Conservation (phyloP, 306 rosid species). For the Sicyos baderoa region DNA sequence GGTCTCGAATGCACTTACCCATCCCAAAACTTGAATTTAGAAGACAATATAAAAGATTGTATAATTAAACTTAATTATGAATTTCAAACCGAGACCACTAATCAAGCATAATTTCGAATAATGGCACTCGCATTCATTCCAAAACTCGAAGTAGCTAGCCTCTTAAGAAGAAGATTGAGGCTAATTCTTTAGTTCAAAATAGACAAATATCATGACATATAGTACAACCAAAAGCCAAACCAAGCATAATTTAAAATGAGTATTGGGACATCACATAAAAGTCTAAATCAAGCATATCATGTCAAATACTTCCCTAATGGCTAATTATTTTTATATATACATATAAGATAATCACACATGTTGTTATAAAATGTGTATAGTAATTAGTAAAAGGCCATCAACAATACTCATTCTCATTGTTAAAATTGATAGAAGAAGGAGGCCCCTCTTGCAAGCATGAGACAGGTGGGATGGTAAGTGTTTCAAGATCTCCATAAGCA, state of each 20-base stretch:
- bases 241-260: too few species aligned
- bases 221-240: too few species aligned
- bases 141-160: too few species aligned
- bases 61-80: too few species aligned
- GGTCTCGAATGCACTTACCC: too few species aligned
- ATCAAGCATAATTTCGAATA: too few species aligned
- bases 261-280: not conserved
- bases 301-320: not conserved
- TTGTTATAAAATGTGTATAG: slow-evolving; percentile 2
- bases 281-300: not conserved
- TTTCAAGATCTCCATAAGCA: slow-evolving; percentile 39
- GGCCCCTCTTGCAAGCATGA: slow-evolving; percentile 37
- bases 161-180: too few species aligned
- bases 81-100: too few species aligned
- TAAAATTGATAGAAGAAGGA: slow-evolving; percentile 21
- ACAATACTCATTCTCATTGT: slow-evolving; percentile 7
- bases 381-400: not conserved
- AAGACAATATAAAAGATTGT: too few species aligned
- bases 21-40: too few species aligned
- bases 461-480: slow-evolving; percentile 32
- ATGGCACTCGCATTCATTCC: too few species aligned
- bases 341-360: not conserved
- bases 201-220: not conserved
- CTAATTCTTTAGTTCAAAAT: not conserved
- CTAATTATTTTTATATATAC: not conserved